Conservation (phyloP, 2,329 filamentous ascomycete genomes). For the Trematosphaeria pertusa region DNA sequence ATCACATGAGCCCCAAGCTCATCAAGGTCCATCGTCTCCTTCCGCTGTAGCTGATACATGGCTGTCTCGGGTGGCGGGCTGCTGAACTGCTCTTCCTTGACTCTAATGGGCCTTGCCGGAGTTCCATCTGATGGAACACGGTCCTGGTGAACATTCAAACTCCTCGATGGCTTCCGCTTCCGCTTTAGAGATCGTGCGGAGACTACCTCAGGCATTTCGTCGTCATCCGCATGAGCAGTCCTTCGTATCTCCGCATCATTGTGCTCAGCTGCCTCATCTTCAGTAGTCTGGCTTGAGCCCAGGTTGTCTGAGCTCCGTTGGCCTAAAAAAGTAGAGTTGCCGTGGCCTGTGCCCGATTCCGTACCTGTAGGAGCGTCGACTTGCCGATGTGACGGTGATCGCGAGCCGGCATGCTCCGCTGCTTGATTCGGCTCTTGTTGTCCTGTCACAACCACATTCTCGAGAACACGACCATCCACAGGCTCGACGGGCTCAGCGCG, state of each 20-base stretch:
- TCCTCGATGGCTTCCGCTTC: slow-evolving; percentile 37
- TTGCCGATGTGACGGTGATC: neutral
- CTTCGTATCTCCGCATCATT: slow-evolving; percentile 7
- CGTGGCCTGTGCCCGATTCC: neutral
- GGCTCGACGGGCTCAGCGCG: neutral
- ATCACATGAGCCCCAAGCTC: slow-evolving; percentile 37
- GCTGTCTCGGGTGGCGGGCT: slow-evolving; percentile 36
- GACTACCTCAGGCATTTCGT: slow-evolving; percentile 52
- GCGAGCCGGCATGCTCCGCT: no score
- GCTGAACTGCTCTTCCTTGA: slow-evolving; percentile 51
- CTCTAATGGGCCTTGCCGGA: slow-evolving; percentile 37
- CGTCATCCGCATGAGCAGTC: slow-evolving; percentile 31
- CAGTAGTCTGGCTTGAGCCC: slow-evolving; percentile 55
- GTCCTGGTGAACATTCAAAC: slow-evolving; percentile 26
- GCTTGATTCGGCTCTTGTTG: neutral
- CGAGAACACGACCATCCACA: neutral
- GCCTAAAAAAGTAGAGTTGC: slow-evolving; percentile 3
- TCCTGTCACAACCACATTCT: neutral
- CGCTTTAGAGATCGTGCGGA: slow-evolving; percentile 54
- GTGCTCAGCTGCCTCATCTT: slow-evolving; percentile 39
- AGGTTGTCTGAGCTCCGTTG: slow-evolving; percentile 20
- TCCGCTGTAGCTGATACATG: slow-evolving; percentile 31
- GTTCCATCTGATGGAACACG: slow-evolving; percentile 36
- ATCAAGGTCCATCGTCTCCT: slow-evolving; percentile 56
- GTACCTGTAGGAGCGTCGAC: neutral